Evolutionary conservation across 1,284 basidiomycete genomes (phyloP), one percentile per base, ranked within the genome.

Genomic region (Boletus semigastroideus): DNA sequence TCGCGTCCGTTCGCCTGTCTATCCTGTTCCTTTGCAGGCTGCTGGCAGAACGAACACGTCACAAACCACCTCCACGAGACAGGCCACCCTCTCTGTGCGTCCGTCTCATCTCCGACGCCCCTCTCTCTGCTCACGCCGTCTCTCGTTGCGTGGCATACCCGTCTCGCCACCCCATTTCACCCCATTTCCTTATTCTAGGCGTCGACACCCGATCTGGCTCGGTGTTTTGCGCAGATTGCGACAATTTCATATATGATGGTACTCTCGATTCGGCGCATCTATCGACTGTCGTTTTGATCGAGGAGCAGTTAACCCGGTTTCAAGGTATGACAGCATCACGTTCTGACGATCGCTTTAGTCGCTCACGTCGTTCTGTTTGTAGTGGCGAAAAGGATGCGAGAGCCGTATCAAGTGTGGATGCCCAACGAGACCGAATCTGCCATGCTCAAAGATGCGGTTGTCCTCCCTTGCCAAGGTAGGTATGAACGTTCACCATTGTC

Each of bases 1-100:
- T 72, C 82, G 4, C 75, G 89, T n/a, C 90, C 91, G 1, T 87
- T 88, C 66, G 83, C 83, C 9, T 94, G 92, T 61, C 72, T 94
- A 11, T 80, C 87, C n/a, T 94, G 92, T 64, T 64, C 80, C 5
- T 89, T 78, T 62, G 76, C 82, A 25, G 91, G 87, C 8, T 94
- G 92, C 61, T 89, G 86, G 89, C 58, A 65, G 17, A 74, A 72
- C 45, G 75, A 73, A 17, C 90, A 87, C 64, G 73, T 80, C 40
- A 64, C 72, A 7, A 69, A 65, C 4, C 90, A 90, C 66, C 72
- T 87, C 55, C 77, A 72, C 57, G 76, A 80, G 19, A 62, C 74
- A 4, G 75, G 75, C 0, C 90, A 92, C 67, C 60, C 66, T 12
- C 90, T 92, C 63, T 86, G 92, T 92, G 52, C 60, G 88, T 79